Evolutionary conservation across 495 filamentous ascomycete species (phyloP).

Genomic region (Friedmanniomyces endolithicus): DNA sequence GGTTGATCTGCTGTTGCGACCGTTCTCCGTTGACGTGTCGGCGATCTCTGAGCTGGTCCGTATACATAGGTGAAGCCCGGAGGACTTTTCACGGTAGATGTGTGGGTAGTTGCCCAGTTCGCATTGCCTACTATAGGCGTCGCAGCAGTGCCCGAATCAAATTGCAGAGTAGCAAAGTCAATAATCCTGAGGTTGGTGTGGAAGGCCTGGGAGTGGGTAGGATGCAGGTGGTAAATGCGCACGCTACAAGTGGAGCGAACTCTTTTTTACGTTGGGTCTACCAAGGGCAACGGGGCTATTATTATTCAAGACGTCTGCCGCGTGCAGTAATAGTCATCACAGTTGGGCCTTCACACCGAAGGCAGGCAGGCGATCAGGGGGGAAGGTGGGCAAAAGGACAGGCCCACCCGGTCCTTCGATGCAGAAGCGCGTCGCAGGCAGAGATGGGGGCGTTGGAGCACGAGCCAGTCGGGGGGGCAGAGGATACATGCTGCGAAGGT

Average conservation of each 20-base stretch:
- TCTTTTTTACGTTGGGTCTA: no score
- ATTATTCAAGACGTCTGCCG: background rate
- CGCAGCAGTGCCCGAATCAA: background rate
- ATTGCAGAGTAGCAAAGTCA: background rate
- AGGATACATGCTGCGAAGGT: background rate
- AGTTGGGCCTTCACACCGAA: no score
- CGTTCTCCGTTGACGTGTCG: background rate
- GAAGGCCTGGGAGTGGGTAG: background rate
- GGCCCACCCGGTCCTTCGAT: background rate
- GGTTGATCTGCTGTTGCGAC: slow-evolving; percentile 2
- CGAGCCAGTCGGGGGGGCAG: background rate
- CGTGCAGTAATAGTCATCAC: background rate
- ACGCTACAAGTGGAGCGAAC: background rate
- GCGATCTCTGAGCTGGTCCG: slow-evolving; percentile 1
- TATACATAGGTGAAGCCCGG: background rate
- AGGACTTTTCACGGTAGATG: background rate
- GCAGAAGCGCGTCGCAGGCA: background rate
- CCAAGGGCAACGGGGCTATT: background rate
- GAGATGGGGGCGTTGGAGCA: background rate
- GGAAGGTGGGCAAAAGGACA: background rate
- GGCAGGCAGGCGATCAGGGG: background rate
- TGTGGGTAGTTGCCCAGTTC: background rate
- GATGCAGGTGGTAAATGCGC: no score
- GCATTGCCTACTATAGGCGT: no score
- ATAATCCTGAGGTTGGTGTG: background rate